Evolutionary conservation across 805 yeast species (phyloP), one percentile per base, ranked within the genome.

Genomic region (Cyberlindnera mrakii): DNA sequence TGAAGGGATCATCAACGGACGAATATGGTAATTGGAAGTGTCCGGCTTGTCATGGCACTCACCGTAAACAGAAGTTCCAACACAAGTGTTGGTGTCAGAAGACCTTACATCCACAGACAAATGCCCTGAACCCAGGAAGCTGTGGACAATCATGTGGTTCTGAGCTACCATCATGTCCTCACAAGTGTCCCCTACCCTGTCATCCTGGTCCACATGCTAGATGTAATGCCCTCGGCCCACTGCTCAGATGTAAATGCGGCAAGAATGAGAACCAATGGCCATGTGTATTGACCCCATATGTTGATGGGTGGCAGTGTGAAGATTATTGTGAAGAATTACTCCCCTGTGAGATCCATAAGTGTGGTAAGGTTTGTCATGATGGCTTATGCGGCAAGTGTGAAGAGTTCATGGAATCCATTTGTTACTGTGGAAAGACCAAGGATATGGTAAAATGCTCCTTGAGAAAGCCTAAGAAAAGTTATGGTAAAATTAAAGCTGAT

Each of bases 1-100:
- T 67, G 19, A 71, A 85, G 47, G 90, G 90, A 5, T 76, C 85
- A 2, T 75, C 85, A 6, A 81, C 85, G 1, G 77, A 77, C 30
- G 65, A 63, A 1, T 71, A 72, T 35, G 75, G 74, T 39, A 67
- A 71, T 33, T 89, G 96, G 96, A 72, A 89, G 54, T 89, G 97
- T 62, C 96, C 96, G 0, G 75, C 85, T 3, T 85, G 95, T 60
- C 87, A 78, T 63, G 67, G 63, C 38, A 77, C 67, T 40, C 67
- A 63, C 40, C 54, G 47, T 46, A 54, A 65, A 54, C 69, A 74
- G 36, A 89, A 86, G 31, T 72, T 63, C 49, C 72, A 61, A 33
- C 82, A 76, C 60, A 76, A 76, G 1, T 89, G 97, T 58, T 89
- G 97, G 97, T 89, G 96, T 69, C 91, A 90, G 1, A 83, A 85